phyloP scores from a whole-genome alignment of 441 rosid genomes.

The Croton laevigatus region DNA sequence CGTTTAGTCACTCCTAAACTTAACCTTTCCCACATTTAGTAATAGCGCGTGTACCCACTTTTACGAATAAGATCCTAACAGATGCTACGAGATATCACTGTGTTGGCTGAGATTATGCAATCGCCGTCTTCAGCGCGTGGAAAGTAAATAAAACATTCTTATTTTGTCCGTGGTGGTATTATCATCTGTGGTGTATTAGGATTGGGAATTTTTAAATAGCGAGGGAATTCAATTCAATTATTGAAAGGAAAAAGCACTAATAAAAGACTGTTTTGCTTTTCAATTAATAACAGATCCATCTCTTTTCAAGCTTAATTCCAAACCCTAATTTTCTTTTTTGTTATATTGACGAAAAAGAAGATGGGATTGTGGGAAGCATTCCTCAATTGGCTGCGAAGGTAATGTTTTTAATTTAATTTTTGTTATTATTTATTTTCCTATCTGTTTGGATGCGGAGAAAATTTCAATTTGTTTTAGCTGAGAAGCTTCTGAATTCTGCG shows the following conservation, averaged over 20 bases:
- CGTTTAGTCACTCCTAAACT: background rate
- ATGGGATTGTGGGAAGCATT: conserved; percentile 92
- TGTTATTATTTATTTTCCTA: background rate
- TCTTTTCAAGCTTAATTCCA: background rate
- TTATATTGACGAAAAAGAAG: background rate
- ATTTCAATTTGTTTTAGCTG: background rate
- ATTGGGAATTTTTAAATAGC: conserved; percentile 21
- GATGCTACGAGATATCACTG: background rate
- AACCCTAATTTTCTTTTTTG: conserved; percentile 5
- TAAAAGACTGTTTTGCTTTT: background rate
- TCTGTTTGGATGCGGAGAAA: conserved; percentile 11
- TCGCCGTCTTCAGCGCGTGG: background rate
- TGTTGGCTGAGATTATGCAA: background rate
- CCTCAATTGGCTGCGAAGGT: conserved; percentile 94
- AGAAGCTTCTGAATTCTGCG: background rate
- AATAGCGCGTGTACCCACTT: background rate
- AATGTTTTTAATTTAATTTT: conserved; percentile 3
- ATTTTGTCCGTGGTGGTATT: background rate
- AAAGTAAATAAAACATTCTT: background rate
- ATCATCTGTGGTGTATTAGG: background rate
- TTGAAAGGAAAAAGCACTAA: background rate
- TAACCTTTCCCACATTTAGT: no score
- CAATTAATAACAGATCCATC: conserved; percentile 6
- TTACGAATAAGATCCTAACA: background rate
- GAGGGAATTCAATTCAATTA: conserved; percentile 36